Evolutionary conservation across 257 asterid genomes (phyloP).

Genomic region (Fraxinus excelsior): DNA sequence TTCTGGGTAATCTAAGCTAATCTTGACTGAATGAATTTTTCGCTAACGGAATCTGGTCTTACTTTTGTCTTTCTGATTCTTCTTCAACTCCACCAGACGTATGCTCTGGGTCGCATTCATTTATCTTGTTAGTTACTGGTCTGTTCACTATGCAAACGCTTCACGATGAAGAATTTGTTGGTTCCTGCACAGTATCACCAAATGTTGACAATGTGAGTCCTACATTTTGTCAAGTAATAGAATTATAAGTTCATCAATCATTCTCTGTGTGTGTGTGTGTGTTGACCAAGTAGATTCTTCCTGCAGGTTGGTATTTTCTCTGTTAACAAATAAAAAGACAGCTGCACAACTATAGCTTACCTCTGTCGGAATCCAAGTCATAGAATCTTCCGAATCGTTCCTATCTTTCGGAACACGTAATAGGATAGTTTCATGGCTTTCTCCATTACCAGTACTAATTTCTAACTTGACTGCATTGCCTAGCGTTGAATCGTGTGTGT

Average conservation of each 20-base stretch:
- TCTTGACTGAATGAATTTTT: neutral
- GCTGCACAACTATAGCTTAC: neutral
- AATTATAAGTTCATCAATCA: neutral
- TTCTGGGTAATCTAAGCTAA: neutral
- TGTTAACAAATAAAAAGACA: neutral
- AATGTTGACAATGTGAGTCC: neutral
- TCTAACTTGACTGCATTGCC: neutral
- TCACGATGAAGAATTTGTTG: neutral
- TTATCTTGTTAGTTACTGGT: neutral
- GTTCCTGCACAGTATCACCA: neutral
- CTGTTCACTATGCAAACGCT: neutral
- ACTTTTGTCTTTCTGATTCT: neutral
- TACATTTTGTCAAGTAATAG: neutral
- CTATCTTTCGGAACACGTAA: neutral
- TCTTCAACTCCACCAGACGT: neutral
- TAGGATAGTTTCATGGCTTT: conserved; percentile 7
- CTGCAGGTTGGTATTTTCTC: neutral
- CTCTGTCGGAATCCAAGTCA: neutral
- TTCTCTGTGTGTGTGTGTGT: neutral
- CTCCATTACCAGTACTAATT: neutral
- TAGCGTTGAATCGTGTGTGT: neutral
- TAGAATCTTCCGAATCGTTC: neutral
- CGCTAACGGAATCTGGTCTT: neutral
- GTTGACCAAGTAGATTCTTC: neutral
- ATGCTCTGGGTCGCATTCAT: neutral